Conservation (phyloP, 164 flowering plant species). For the Berberis thunbergii region DNA sequence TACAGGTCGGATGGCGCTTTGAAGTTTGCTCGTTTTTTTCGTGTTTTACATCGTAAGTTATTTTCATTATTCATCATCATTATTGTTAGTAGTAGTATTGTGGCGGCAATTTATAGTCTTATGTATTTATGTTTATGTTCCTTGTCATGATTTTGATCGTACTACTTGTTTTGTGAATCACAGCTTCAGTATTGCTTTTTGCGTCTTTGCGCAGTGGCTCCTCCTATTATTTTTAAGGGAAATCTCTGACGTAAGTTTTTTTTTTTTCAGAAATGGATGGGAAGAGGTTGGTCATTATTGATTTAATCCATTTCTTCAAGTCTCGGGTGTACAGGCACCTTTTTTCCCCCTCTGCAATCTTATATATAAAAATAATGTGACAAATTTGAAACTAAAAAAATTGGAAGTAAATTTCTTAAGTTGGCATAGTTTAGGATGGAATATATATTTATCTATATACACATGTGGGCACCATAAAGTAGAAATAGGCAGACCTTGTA, state of each 20-base stretch:
- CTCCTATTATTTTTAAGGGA: constrained; percentile 84
- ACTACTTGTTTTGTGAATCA: constrained; percentile 8
- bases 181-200: constrained; percentile 86
- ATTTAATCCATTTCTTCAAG: too few species aligned
- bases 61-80: not conserved
- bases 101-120: not conserved
- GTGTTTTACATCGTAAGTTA: constrained; percentile 48
- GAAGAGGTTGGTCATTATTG: not conserved
- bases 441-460: too few species aligned
- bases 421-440: too few species aligned
- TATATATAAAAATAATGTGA: too few species aligned
- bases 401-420: too few species aligned
- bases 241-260: constrained; percentile 77
- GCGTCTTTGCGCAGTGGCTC: constrained; percentile 82
- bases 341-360: too few species aligned
- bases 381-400: too few species aligned
- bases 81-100: not conserved
- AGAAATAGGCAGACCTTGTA: too few species aligned
- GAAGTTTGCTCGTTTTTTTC: constrained; percentile 87
- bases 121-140: constrained; percentile 1
- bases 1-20: constrained; percentile 90
- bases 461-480: too few species aligned
- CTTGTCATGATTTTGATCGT: not conserved
- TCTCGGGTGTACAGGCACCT: too few species aligned
- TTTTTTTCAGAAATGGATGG: not conserved